Base-by-base conservation (phyloP, 148 eudicot species). In the Amaranthus palmeri region DNA sequence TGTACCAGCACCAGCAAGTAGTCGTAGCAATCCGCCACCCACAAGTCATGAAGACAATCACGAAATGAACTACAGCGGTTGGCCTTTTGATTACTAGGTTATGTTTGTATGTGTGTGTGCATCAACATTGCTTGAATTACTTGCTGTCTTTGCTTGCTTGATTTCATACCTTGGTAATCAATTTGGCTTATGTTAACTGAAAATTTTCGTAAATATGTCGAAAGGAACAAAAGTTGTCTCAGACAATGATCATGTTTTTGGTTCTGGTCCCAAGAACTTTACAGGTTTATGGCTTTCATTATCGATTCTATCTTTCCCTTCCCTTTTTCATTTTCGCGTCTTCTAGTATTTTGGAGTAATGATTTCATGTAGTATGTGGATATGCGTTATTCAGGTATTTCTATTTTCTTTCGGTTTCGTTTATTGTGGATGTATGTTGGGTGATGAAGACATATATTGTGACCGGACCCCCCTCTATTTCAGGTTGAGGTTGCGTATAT, bases 61-160 rank as follows among this genome's bases (percentile, higher is more conserved):
- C 61, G 85, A 80, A 79, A 80, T 78, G 84, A 65, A 76, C 76
- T 80, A 81, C 82, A 63, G 83, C 4, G 82, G 90, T 50, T 91
- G 96, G 90, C 88, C 88, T 55, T 87, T 86, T 72, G 80, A 84
- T 80, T 84, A 87, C 78, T 86, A 76, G 78, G 71, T 54, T 76
- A 67, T 72, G 59, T 69, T 41, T 61, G 17, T 59, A 52, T 71
- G 73, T 59, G 55, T 41, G 11, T 43, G 43, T 3, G 25, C 49
- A 18, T 54, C 53, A 53, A 41, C 46, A 73, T 68, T 70, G 62
- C 76, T 74, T 65, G 70, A 58, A 52, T 77, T 64, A 46, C 68
- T 64, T 57, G 47, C 56, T 67, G 57, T 64, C 41, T 59, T 76
- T 63, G 49, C 65, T 51, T 74, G 71, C 72, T 76, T 63, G 49